Conservation (phyloP, 805 yeast genomes). For the Cephaloascus fragrans region DNA sequence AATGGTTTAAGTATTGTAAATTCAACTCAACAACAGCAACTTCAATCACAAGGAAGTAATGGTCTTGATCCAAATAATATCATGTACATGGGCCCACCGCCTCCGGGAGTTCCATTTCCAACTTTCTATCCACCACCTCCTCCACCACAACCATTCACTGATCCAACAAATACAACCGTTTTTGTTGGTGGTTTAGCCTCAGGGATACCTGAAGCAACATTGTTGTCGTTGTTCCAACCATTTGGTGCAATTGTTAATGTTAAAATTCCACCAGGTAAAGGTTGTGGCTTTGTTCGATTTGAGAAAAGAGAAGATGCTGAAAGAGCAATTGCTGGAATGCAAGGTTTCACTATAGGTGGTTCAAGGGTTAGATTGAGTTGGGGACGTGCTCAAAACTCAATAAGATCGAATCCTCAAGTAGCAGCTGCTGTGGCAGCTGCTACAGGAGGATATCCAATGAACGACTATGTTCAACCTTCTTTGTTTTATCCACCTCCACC, state of each 20-base stretch:
- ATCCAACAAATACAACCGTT: constrained; percentile 64
- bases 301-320: constrained; percentile 64
- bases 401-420: constrained; percentile 1
- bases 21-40: constrained; percentile 12
- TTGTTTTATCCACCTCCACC: constrained; percentile 2
- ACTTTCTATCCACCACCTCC: background rate
- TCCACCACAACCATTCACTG: constrained; percentile 20
- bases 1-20: background rate
- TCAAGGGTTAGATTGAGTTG: constrained; percentile 64
- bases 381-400: constrained; percentile 42
- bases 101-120: constrained; percentile 1
- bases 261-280: constrained; percentile 71
- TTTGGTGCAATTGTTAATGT: constrained; percentile 65
- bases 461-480: constrained; percentile 5
- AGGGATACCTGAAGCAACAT: constrained; percentile 51
- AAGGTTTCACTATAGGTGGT: constrained; percentile 71
- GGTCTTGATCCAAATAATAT: constrained; percentile 1
- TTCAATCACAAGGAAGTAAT: constrained; percentile 1
- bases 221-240: constrained; percentile 55
- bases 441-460: constrained; percentile 7
- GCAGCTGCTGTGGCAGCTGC: constrained; percentile 8
- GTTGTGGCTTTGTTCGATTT: constrained; percentile 71
- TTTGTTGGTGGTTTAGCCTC: constrained; percentile 71
- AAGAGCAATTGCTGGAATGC: constrained; percentile 69
- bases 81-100: constrained; percentile 2